Percentiles rank a stretch among this genome's conserved stretches.
These are phyloP conservation scores for Grosmannia huntii DNA, from an alignment of 2,329 filamentous ascomycete species.

Conservation along the genomic window DNA sequence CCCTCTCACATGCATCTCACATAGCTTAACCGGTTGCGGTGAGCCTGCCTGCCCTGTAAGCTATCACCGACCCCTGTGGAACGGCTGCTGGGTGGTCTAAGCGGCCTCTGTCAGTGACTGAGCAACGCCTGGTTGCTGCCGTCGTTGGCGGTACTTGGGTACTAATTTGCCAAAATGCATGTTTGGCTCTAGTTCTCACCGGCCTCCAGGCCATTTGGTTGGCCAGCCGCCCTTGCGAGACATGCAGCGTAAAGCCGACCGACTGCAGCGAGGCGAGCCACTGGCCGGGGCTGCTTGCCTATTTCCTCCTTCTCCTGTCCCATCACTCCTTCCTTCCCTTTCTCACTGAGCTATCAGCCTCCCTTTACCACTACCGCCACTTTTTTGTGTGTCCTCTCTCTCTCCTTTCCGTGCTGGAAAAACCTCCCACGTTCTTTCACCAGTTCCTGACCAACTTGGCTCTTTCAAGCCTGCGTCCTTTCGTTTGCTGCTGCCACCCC, in stretches of 20 bases:
- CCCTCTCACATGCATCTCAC: too few relatives aligned
- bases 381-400: not conserved
- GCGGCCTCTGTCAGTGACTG: not conserved
- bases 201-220: slow-evolving; percentile 5
- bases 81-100: not conserved
- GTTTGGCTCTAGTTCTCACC: not conserved
- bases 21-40: too few relatives aligned
- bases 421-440: not conserved
- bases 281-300: slow-evolving; percentile 1
- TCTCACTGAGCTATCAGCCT: not conserved
- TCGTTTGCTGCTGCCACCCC: too few relatives aligned
- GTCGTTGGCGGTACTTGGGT: not conserved
- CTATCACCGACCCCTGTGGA: not conserved
- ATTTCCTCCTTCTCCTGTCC: not conserved
- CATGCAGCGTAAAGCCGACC: not conserved
- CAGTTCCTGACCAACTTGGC: not conserved
- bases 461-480: too few relatives aligned
- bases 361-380: not conserved
- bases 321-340: not conserved
- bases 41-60: not conserved
- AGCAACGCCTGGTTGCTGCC: not conserved
- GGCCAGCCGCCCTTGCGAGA: slow-evolving; percentile 11
- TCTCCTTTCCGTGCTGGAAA: too few relatives aligned
- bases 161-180: not conserved
- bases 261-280: slow-evolving; percentile 1